Evolutionary conservation across 106 monocot species (phyloP).

Genomic region (Posidonia australis): DNA sequence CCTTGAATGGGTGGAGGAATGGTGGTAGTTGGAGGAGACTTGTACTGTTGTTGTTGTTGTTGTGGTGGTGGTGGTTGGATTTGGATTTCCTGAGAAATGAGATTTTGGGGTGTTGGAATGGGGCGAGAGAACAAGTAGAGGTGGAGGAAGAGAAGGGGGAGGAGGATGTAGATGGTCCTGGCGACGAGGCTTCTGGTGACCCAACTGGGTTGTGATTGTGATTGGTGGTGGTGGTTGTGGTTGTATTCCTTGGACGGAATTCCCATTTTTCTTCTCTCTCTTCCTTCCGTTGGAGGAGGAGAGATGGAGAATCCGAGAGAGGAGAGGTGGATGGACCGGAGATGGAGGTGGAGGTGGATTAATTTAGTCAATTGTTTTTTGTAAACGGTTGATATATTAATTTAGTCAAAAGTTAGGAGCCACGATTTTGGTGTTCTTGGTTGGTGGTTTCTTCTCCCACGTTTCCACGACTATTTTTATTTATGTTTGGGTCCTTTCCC

Average conservation of each 20-base stretch:
- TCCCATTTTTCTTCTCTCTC: not conserved
- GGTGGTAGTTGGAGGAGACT: no score
- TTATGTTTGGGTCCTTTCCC: no score
- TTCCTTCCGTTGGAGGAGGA: not conserved
- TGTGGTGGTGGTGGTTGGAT: not conserved
- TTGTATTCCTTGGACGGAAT: constrained; percentile 14
- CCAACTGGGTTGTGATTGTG: not conserved
- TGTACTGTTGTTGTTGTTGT: not conserved
- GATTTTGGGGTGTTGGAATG: not conserved
- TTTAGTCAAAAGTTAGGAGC: no score
- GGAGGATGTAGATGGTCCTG: constrained; percentile 23
- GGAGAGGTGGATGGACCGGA: no score
- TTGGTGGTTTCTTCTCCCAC: no score
- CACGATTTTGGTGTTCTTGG: no score
- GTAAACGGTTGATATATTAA: no score
- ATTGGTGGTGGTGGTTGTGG: constrained; percentile 3
- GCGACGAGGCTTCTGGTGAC: constrained; percentile 19
- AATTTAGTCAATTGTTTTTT: no score
- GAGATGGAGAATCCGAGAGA: no score
- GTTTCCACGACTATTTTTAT: no score
- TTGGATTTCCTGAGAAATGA: not conserved
- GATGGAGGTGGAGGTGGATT: no score
- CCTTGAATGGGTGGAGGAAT: no score
- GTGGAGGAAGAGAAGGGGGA: constrained; percentile 37
- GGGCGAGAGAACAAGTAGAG: constrained; percentile 35